phyloP scores from a whole-genome alignment of 805 yeast genomes.

The Torulaspora delbrueckii region DNA sequence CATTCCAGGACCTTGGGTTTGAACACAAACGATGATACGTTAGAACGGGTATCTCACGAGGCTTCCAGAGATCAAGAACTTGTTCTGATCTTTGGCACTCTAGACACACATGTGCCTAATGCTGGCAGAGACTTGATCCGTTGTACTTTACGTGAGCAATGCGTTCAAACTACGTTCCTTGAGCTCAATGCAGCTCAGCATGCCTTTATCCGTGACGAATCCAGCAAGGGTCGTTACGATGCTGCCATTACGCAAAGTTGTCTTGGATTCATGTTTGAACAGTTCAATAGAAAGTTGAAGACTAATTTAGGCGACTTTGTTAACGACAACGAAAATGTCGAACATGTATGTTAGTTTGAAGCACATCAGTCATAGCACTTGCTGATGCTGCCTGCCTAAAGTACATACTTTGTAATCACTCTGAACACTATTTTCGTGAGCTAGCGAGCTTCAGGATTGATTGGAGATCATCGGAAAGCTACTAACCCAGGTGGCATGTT shows the following conservation, averaged over 20 bases:
- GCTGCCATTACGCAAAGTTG: conserved; percentile 69
- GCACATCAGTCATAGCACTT: background rate
- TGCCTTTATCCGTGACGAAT: conserved; percentile 76
- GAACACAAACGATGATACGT: conserved; percentile 61
- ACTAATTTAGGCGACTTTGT: conserved; percentile 63
- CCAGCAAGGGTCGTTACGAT: conserved; percentile 75
- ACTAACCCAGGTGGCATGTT: too few species aligned
- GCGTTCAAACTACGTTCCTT: conserved; percentile 62
- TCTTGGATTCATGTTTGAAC: conserved; percentile 60
- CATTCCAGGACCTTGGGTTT: conserved; percentile 63
- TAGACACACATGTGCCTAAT: conserved; percentile 76
- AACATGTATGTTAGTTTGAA: conserved; percentile 53
- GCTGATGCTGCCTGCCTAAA: too few species aligned
- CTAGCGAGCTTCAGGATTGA: too few species aligned
- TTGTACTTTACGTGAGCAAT: conserved; percentile 49
- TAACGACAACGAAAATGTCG: conserved; percentile 46
- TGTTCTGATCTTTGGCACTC: conserved; percentile 68
- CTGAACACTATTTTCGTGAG: too few species aligned
- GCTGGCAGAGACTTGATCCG: conserved; percentile 72
- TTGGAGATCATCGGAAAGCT: too few species aligned
- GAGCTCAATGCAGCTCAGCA: conserved; percentile 79
- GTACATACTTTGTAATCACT: background rate
- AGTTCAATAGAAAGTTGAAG: conserved; percentile 63
- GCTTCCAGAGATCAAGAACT: conserved; percentile 53
- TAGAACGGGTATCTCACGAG: conserved; percentile 47